Evolutionary conservation across 345 rosid genomes (phyloP), one percentile per base, ranked within the genome.

Genomic region (Eucalyptus guilfoylei): DNA sequence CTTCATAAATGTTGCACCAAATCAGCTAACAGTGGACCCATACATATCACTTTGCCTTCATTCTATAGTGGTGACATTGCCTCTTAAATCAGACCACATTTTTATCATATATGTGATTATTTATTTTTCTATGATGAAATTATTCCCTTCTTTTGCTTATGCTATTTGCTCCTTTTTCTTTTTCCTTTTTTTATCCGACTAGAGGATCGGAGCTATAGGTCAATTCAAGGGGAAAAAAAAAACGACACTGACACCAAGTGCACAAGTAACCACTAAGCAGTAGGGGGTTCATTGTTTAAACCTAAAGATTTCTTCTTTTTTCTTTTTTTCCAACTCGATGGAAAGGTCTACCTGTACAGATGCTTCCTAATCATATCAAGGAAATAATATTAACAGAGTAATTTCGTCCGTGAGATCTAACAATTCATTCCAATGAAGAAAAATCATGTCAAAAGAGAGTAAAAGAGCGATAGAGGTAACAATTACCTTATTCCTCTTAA

Each of bases 401-500:
- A 64, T 64, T 4, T n/a, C 1, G 0, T 3, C 3, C 0, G 11
- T n/a, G 19, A 64, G 37, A 11, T 64, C 19, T 64, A 4, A n/a
- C 37, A 64, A 13, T n/a, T 64, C 21, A 14, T 30, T n/a, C 19
- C 19, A 62, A 62, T 30, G 9, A 6, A 30, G 72, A 64, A 14
- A 62, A 6, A n/a, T n/a, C 21, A 14, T 14, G 76, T 64, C 11
- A 15, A 30, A 14, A n/a, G 37, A 64, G 11, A 64, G 11, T 64
- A n/a, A 4, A n/a, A 64, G 3, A 15, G 1, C 0, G 1, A 14
- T 14, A n/a, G 2, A 64, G 40, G 37, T n/a, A 0, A n/a, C 11
- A 64, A n/a, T n/a, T 64, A 64, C 40, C 76, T 64, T 14, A n/a
- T 64, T 64, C 4, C 40, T 14, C 76, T 15, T 0, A n/a, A 64